A percentile compares a stretch with the other conserved stretches of the same genome.
Conservation (phyloP, 768 basidiomycete species). For the Boletales sp. region DNA sequence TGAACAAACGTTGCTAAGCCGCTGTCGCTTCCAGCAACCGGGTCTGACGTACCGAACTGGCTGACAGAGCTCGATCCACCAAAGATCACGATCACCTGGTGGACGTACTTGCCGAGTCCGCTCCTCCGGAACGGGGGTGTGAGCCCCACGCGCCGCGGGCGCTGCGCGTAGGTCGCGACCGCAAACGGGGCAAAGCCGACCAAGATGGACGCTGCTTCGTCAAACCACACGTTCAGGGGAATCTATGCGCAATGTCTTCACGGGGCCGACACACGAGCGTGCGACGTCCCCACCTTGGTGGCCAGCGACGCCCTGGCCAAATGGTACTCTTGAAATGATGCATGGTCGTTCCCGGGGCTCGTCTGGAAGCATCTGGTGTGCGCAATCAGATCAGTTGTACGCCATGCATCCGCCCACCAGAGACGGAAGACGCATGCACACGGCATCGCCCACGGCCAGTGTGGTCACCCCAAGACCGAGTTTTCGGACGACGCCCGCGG, state of each 20-base stretch:
- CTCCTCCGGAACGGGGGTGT: conserved; percentile 26
- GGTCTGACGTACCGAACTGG: conserved; percentile 27
- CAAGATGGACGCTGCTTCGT: conserved; percentile 36
- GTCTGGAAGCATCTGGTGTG: conserved; percentile 8
- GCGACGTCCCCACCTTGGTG: conserved; percentile 6
- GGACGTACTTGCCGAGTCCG: conserved; percentile 29
- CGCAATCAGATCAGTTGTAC: not conserved
- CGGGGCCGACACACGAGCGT: not conserved
- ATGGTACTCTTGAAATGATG: conserved; percentile 24
- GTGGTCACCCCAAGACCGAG: conserved; percentile 34
- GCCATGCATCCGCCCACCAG: no score
- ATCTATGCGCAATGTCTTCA: conserved; percentile 19
- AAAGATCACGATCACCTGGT: conserved; percentile 31
- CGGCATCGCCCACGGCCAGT: conserved; percentile 32
- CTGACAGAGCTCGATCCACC: conserved; percentile 38
- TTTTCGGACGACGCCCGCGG: conserved; percentile 36
- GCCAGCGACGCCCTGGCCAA: conserved; percentile 14
- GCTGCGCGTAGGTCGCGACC: conserved; percentile 28
- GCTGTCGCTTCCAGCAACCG: no score
- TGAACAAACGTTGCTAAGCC: no score
- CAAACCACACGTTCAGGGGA: conserved; percentile 32
- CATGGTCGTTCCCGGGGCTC: conserved; percentile 6
- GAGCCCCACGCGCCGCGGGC: conserved; percentile 23
- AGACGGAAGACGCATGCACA: not conserved
- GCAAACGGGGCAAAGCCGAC: conserved; percentile 32